Evolutionary conservation across 768 basidiomycete genomes (phyloP), one percentile per base, ranked within the genome.

Genomic region (Mycena albidolilacea): DNA sequence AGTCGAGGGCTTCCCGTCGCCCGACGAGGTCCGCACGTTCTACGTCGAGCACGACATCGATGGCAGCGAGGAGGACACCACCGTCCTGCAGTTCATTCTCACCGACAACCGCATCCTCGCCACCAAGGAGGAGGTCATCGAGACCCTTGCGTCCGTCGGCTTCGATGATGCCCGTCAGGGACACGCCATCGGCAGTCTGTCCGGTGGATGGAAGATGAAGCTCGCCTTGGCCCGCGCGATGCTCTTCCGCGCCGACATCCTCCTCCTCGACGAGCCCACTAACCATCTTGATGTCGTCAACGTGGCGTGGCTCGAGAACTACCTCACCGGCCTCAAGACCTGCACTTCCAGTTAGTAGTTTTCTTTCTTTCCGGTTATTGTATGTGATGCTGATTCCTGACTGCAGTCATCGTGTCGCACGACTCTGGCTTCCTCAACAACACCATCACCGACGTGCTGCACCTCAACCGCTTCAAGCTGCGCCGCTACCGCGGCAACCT

Each of bases 201-300:
- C 97, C 55, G 97, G 97, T 90, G 97, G 97, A 88, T 98, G 97
- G 97, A 98, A 98, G 90, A 98, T 98, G 97, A 98, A 98, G 90
- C 93, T 98, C 75, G 97, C 97, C 50, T 91, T 98, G 73, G 97
- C 97, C 70, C 91, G 97, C 74, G 97, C 97, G 62, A 97, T 98
- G 92, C 89, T 98, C 57, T 98, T 98, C 94, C 95, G 94, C 87
- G 97, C 97, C 74, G 97, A 98, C 80, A 98, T 98, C 80, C 92
- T 98, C 63, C 86, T 98, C 37, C 94, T 97, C 76, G 97, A 98
- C 84, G 97, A 98, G 87, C 97, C 97, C 57, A 98, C 97, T 87
- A 96, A 96, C 89, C 94, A 96, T 83, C 90, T 98, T 86, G 97
- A 98, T 78, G 97, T 98, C 76, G 91, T 98, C 85, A 98, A 98